A percentile compares a stretch with the other conserved stretches of the same genome.
Conservation (phyloP, 768 basidiomycete species). For the Phallus indusiatus region DNA sequence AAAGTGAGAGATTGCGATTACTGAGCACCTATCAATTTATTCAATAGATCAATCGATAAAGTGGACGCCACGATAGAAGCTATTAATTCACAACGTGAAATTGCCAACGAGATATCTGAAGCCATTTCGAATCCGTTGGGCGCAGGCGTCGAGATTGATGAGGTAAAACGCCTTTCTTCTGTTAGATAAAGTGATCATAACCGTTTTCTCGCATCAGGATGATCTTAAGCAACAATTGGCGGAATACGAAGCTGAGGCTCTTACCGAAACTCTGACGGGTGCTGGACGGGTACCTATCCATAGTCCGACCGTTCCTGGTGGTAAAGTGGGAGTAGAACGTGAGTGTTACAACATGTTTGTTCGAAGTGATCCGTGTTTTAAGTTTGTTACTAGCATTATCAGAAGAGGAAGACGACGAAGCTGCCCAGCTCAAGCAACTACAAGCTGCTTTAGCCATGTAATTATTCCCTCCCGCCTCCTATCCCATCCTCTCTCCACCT, state of each 20-base stretch:
- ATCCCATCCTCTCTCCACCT: slow-evolving; percentile 15
- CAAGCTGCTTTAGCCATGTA: slow-evolving; percentile 86
- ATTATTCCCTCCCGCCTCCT: slow-evolving; percentile 9
- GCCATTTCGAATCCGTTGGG: slow-evolving; percentile 68
- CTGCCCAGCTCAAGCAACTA: slow-evolving; percentile 76
- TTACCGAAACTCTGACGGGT: slow-evolving; percentile 75
- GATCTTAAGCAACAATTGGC: slow-evolving; percentile 72
- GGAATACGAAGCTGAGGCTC: slow-evolving; percentile 78
- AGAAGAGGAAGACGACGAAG: slow-evolving; percentile 83
- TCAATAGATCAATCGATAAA: slow-evolving; percentile 65
- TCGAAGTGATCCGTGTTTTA: slow-evolving; percentile 6
- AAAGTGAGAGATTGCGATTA: neutral
- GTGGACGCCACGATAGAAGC: slow-evolving; percentile 84
- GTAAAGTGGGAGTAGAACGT: slow-evolving; percentile 36
- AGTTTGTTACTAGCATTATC: slow-evolving; percentile 18
- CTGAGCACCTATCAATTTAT: neutral
- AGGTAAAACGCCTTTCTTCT: slow-evolving; percentile 39
- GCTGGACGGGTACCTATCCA: slow-evolving; percentile 89
- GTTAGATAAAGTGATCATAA: neutral
- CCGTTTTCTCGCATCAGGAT: slow-evolving; percentile 41
- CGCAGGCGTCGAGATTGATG: slow-evolving; percentile 52
- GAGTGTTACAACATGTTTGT: slow-evolving; percentile 19
- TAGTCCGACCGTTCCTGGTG: slow-evolving; percentile 50
- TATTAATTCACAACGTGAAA: slow-evolving; percentile 83
- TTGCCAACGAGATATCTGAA: slow-evolving; percentile 88